Percentiles rank a stretch among this genome's conserved stretches.
Evolutionary conservation across 1,139 yeast species (phyloP).

Genomic region (Pneumocystis canis): DNA sequence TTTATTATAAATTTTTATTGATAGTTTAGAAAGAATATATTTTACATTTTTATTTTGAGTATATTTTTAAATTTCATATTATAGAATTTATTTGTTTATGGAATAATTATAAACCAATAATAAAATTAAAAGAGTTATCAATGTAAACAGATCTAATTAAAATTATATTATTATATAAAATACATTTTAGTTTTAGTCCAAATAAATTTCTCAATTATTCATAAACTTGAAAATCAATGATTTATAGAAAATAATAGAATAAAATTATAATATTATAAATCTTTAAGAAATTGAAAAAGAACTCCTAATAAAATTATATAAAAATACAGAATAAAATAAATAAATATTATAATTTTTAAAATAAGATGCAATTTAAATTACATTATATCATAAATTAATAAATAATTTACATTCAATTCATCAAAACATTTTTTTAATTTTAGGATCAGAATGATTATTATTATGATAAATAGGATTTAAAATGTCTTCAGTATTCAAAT

Average conservation of each 20-base stretch:
- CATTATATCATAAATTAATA: neutral
- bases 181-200: too few relatives aligned
- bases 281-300: neutral
- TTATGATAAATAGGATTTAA: neutral
- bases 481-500: neutral
- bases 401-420: neutral
- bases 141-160: neutral
- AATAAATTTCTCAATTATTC: too few relatives aligned
- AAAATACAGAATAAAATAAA: neutral
- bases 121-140: neutral
- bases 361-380: neutral
- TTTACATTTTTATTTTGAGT: constrained; percentile 35
- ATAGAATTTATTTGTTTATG: neutral
- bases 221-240: too few relatives aligned
- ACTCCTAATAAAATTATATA: neutral
- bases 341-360: neutral
- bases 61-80: too few relatives aligned
- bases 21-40: constrained; percentile 81
- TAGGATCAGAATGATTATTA: neutral
- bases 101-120: neutral
- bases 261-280: neutral
- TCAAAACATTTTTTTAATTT: neutral
- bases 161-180: too few relatives aligned
- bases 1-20: constrained; percentile 94
- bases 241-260: too few relatives aligned